A percentile compares a stretch with the other conserved stretches of the same genome.
phyloP scores from a whole-genome alignment of 495 filamentous ascomycete species.

The Neohortaea acidophila region DNA sequence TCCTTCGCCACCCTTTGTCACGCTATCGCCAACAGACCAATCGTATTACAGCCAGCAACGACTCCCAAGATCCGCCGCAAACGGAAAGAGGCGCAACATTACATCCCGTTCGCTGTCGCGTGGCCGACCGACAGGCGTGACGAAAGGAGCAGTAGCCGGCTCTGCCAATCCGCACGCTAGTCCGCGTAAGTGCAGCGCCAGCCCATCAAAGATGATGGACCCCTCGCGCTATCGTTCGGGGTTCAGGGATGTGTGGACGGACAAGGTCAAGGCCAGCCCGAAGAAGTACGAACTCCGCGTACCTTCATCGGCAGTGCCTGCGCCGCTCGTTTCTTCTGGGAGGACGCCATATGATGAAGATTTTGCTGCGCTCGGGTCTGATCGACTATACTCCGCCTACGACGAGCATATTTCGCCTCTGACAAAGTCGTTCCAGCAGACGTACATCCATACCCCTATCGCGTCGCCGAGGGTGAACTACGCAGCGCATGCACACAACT shows the following conservation, averaged over 20 bases:
- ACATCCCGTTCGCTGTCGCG: conserved; percentile 12
- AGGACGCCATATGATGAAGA: conserved; percentile 15
- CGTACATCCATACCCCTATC: conserved; percentile 16
- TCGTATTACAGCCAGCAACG: conserved; percentile 10
- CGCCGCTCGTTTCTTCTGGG: conserved; percentile 22
- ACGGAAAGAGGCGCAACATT: conserved; percentile 8
- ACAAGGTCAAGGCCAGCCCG: conserved; percentile 15
- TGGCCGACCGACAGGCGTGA: conserved; percentile 12
- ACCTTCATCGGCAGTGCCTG: conserved; percentile 12
- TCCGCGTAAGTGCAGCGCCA: conserved; percentile 18
- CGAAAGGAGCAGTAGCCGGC: conserved; percentile 3
- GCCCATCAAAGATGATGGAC: conserved; percentile 25
- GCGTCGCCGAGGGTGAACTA: conserved; percentile 10
- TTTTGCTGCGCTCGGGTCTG: conserved; percentile 13
- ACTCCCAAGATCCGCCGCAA: conserved; percentile 8
- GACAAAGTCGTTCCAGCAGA: conserved; percentile 15
- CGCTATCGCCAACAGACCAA: conserved; percentile 13
- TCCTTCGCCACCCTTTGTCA: conserved; percentile 14
- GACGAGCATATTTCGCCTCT: conserved; percentile 20
- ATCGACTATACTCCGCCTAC: conserved; percentile 9
- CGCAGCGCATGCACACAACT: conserved; percentile 6
- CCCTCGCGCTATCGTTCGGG: conserved; percentile 21
- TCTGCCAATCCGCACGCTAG: conserved; percentile 6
- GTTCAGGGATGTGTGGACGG: conserved; percentile 21
- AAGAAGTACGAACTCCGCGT: conserved; percentile 23